phyloP scores from a whole-genome alignment of 73 alveolate species.

The Symbiodinium natans region DNA sequence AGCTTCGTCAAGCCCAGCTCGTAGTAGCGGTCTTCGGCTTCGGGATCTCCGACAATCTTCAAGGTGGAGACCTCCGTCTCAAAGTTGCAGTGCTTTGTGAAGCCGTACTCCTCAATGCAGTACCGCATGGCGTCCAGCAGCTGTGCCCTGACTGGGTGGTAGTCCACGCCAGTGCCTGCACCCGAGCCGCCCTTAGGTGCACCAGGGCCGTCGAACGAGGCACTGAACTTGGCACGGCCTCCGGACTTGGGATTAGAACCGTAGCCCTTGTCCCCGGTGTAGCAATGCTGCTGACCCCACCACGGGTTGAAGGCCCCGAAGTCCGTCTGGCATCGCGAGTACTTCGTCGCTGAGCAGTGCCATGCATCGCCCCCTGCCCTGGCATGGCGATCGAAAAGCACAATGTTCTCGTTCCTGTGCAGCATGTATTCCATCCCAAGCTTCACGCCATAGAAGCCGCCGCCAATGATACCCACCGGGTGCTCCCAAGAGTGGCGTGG shows the following conservation, averaged over 20 bases:
- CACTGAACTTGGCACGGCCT: conserved; percentile 33
- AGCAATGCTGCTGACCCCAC: conserved; percentile 73
- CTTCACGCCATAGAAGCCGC: conserved; percentile 84
- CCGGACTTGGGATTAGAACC: not conserved
- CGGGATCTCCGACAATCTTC: conserved; percentile 77
- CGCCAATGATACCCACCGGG: conserved; percentile 75
- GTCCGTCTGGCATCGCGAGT: conserved; percentile 46
- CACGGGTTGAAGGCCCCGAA: conserved; percentile 88
- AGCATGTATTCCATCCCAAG: conserved; percentile 67
- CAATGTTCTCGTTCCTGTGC: conserved; percentile 87
- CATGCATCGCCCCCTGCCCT: conserved; percentile 83
- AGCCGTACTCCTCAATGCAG: not conserved
- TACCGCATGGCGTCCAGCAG: not conserved
- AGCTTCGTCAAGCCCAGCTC: conserved; percentile 55
- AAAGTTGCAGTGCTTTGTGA: not conserved
- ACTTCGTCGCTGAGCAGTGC: conserved; percentile 66
- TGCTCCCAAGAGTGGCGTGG: conserved; percentile 18
- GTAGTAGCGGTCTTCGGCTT: conserved; percentile 70
- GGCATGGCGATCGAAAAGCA: conserved; percentile 62
- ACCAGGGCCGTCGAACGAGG: conserved; percentile 47
- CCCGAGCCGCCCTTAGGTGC: conserved; percentile 69
- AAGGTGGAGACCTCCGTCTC: conserved; percentile 18
- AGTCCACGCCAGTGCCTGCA: conserved; percentile 87
- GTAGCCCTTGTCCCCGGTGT: not conserved
- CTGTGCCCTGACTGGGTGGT: not conserved